Percentiles rank a stretch among this genome's conserved stretches.
These are phyloP conservation scores for Pistacia atlantica DNA, from an alignment of 345 rosid genomes.

Conservation along the genomic window DNA sequence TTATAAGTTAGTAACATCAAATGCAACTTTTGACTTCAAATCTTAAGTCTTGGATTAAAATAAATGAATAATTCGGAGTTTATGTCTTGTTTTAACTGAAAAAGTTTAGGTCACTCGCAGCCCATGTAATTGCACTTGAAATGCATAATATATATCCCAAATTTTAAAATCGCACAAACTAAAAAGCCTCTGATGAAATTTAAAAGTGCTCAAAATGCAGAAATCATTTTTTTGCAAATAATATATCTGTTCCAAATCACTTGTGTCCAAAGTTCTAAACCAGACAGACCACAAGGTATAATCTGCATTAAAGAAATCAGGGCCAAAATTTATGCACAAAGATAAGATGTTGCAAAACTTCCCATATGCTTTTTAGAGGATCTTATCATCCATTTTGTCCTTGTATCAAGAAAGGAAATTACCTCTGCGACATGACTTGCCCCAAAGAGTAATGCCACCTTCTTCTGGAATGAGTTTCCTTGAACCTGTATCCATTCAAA, in stretches of 20 bases:
- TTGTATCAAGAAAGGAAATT: conserved; percentile 29
- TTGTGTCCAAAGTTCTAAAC: background rate
- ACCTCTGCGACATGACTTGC: conserved; percentile 76
- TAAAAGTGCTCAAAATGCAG: background rate
- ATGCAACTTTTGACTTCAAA: too few relatives aligned
- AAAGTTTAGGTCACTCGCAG: background rate
- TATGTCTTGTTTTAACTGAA: too few relatives aligned
- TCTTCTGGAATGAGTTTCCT: conserved; percentile 98
- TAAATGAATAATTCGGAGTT: too few relatives aligned
- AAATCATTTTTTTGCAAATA: background rate
- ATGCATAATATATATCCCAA: background rate
- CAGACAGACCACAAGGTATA: background rate
- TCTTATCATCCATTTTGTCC: background rate
- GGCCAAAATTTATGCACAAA: background rate
- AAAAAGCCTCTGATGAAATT: background rate
- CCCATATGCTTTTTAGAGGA: background rate
- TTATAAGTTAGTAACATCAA: too few relatives aligned
- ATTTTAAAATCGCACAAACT: background rate
- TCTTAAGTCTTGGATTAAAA: too few relatives aligned
- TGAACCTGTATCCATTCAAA: conserved; percentile 56
- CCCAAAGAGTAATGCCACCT: conserved; percentile 84
- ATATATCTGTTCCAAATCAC: background rate
- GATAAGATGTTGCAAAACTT: background rate
- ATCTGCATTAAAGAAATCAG: background rate
- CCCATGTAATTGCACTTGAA: background rate